These are phyloP conservation scores for Fusarium ramigenum DNA, from an alignment of 2,329 filamentous ascomycete genomes.

Conservation along the genomic window DNA sequence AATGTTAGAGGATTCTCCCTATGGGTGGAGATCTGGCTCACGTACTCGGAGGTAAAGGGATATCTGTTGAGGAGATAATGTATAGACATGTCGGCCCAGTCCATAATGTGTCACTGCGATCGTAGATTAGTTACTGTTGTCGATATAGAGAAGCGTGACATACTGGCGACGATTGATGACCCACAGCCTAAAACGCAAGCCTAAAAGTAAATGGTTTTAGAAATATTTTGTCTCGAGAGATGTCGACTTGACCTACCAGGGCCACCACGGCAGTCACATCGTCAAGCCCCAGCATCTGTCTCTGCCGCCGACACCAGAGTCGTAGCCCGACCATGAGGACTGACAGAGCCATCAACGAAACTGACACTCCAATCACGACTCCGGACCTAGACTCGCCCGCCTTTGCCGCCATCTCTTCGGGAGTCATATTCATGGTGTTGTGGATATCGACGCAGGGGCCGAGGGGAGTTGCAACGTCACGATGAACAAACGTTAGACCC, in stretches of 20 bases:
- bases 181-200: conserved; percentile 14
- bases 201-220: neutral
- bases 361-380: neutral
- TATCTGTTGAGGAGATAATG: neutral
- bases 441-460: neutral
- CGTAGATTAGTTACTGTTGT: neutral
- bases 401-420: neutral
- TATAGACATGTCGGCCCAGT: conserved; percentile 26
- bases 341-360: conserved; percentile 5
- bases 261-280: conserved; percentile 4
- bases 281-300: conserved; percentile 11
- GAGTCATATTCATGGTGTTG: neutral
- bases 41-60: conserved; percentile 10
- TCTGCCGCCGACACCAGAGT: conserved; percentile 15
- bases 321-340: conserved; percentile 16
- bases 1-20: fast-evolving
- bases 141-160: fast-evolving
- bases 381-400: neutral
- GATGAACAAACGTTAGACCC: neutral
- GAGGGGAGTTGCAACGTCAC: neutral
- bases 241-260: neutral
- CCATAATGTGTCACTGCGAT: conserved; percentile 30
- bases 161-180: conserved; percentile 19
- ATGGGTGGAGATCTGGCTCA: fast-evolving
- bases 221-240: fast-evolving